Percentiles rank a stretch among this genome's conserved stretches.
These are phyloP conservation scores for Trichoderma polysporum DNA, from an alignment of 2,329 filamentous ascomycete genomes.

Conservation along the genomic window DNA sequence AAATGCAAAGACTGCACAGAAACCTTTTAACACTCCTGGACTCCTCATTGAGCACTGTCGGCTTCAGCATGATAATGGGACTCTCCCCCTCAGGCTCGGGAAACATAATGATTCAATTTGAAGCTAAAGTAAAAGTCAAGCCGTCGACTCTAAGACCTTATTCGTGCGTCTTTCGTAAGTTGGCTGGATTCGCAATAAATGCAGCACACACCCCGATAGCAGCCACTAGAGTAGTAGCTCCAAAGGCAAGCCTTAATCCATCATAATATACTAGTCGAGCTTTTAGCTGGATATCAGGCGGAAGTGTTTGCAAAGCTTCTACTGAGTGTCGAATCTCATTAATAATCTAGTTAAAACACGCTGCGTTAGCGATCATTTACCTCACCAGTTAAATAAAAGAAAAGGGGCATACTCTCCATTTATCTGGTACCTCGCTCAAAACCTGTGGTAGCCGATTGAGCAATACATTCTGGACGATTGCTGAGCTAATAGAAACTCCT, in stretches of 20 bases:
- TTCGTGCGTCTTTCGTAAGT: constrained; percentile 33
- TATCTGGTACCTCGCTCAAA: constrained; percentile 55
- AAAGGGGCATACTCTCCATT: constrained; percentile 52
- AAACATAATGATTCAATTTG: no score
- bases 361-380: constrained; percentile 21
- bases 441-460: constrained; percentile 55
- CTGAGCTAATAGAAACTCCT: constrained; percentile 62
- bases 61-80: background rate
- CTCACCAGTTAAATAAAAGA: background rate
- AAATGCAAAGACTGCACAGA: background rate
- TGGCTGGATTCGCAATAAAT: constrained; percentile 32
- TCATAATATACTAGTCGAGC: constrained; percentile 61
- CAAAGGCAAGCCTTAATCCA: constrained; percentile 56
- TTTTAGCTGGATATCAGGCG: constrained; percentile 55
- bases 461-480: constrained; percentile 63
- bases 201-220: constrained; percentile 42
- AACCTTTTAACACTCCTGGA: background rate
- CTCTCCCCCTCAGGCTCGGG: no score
- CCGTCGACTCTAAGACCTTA: background rate
- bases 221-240: constrained; percentile 53
- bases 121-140: no score
- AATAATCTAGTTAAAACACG: constrained; percentile 48
- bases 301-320: constrained; percentile 49
- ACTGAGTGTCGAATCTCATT: constrained; percentile 63
- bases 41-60: background rate